phyloP scores from a whole-genome alignment of 305 asterid species.

The Caryopteris hybrid region DNA sequence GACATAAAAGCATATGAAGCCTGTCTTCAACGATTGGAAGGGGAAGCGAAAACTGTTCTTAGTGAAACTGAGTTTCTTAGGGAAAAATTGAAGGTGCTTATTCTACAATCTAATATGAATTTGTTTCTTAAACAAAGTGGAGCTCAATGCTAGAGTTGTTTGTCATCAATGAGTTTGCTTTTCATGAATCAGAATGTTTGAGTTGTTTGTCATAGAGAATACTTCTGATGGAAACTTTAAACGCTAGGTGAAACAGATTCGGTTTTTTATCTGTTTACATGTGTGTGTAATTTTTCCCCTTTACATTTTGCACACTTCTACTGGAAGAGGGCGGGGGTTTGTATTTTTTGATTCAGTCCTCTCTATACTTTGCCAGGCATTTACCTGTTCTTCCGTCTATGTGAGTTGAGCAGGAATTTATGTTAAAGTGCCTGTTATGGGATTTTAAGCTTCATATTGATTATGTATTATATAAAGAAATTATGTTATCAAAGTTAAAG shows the following conservation, averaged over 20 bases:
- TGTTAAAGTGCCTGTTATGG: neutral
- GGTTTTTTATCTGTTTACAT: neutral
- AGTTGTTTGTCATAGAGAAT: neutral
- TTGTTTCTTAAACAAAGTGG: neutral
- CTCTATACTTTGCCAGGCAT: neutral
- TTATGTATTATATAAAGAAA: neutral
- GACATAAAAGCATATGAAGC: constrained; percentile 88
- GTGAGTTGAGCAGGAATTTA: neutral
- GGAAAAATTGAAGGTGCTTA: constrained; percentile 83
- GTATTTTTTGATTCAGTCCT: neutral
- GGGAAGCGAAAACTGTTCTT: constrained; percentile 79
- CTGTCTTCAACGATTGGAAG: constrained; percentile 89
- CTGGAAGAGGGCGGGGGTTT: neutral
- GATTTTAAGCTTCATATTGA: constrained; percentile 1
- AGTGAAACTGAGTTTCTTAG: constrained; percentile 87
- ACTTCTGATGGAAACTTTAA: neutral
- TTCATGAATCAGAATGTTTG: neutral
- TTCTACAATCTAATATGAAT: constrained; percentile 6
- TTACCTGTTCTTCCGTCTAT: neutral
- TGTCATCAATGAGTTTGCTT: neutral
- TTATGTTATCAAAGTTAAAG: constrained; percentile 3
- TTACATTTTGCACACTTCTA: neutral
- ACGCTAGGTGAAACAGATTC: neutral
- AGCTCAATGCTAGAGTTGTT: neutral
- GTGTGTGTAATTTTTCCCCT: neutral